Evolutionary conservation across 2,329 filamentous ascomycete species (phyloP), one percentile per base, ranked within the genome.

Genomic region (Neospermospora avenae): DNA sequence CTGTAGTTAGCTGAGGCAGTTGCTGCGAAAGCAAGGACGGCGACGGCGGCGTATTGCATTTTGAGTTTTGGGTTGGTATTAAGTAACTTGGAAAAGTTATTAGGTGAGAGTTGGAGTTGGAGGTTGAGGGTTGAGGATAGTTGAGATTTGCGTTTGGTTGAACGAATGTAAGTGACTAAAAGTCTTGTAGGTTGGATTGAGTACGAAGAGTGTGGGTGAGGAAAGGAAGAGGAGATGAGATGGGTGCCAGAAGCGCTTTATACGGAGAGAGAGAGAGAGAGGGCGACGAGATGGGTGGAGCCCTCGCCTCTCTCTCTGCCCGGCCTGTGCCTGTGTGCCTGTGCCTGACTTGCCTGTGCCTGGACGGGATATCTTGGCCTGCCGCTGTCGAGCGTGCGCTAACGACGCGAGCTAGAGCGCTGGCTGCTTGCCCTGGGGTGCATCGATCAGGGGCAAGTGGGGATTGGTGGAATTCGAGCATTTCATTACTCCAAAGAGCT

Each of bases 21-120:
- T 45, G 67, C 72, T 58, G 68, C 71, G 58, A 69, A 66, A 66
- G 72, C 72, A 65, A 71, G 54, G 68, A 72, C 44, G 67, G 73
- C 67, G 61, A 69, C 64, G 57, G 68, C 61, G 45, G 71, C 68
- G 73, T 72, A 75, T 70, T 72, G 72, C 74, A 76, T 76, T 57
- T 74, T 76, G 74, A 72, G 63, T 66, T 53, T 16, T 13, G 34
- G 41, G 57, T 63, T 67, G 63, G 60, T 65, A 69, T 67, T 68
- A 67, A 55, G 39, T 61, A 63, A 66, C 60, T 67, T 67, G 45
- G n/a, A 54, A 63, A 67, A 63, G 61, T 63, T 64, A 65, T 63
- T 51, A 53, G 48, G 48, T 63, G 55, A 63, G 56, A 49, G 54
- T 49, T 41, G 39, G 39, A 31, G 54, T 54, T 64, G 53, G 63